Base-by-base conservation (phyloP, 306 rosid genomes). In the Echinosophora koreensis region DNA sequence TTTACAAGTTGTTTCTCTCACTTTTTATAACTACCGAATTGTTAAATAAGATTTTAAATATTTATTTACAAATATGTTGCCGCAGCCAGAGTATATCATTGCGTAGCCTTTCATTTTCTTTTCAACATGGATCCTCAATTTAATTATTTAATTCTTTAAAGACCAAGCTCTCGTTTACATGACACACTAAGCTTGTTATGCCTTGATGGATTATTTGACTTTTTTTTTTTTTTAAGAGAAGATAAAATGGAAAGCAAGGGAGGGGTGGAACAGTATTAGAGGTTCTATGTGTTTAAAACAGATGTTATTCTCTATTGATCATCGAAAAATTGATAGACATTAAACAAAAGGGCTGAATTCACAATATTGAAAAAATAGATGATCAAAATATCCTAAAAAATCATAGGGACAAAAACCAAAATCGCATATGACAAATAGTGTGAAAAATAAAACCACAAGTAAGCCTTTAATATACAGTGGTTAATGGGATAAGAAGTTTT, bases 101-200 rank as follows among this genome's bases (percentile, higher is more conserved):
- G 28, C 13, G 4, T 27, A 71, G 54, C 60, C 8, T 59, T 35
- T 50, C 47, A 16, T 66, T 56, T 39, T 50, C 51, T 17, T 72
- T 77, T 27, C 49, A 14, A 62, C 14, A 66, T 1, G 51, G 32
- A 42, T 72, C 44, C 77, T 39, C 32, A 12, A 67, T 30, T 22
- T 60, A 66, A 51, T 58, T 73, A 67, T 30, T 22, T 60, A 66
- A 51, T 58, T 73, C 34, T 68, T 73, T 35, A 59, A 42, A 73
- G 39, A 66, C 8, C 54, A 73, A 18, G 41, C 49, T 67, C 73
- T 34, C 76, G 55, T 76, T 76, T 70, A 55, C 65, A 69, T 12
- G 34, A 17, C 38, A 32, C 35, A 15, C 38, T 37, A 71, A 42
- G 16, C 64, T 73, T 61, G 78, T 35, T 8, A 62, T 13, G 17